Evolutionary conservation across 2,329 filamentous ascomycete genomes (phyloP).

Genomic region (Talaromyces sp.): DNA sequence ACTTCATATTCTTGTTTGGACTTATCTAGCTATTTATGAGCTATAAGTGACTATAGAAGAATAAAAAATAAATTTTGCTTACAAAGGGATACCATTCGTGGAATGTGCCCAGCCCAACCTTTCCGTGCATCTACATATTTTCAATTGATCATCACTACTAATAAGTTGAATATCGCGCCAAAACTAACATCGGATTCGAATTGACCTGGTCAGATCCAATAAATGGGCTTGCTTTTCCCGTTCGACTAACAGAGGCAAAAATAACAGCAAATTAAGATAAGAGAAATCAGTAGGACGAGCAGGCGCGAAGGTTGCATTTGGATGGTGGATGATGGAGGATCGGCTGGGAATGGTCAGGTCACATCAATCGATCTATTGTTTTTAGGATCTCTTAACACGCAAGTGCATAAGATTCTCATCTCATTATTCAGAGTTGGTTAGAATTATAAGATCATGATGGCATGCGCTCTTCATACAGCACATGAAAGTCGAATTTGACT

Average conservation of each 20-base stretch:
- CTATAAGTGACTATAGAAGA: not conserved
- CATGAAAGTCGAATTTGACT: not conserved
- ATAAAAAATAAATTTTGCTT: too few species aligned
- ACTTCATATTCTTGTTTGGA: slow-evolving; percentile 5
- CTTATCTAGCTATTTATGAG: not conserved
- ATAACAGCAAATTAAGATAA: not conserved
- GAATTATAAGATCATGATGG: not conserved
- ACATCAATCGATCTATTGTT: not conserved
- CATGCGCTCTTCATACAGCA: not conserved
- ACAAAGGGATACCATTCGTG: not conserved
- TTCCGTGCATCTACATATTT: not conserved
- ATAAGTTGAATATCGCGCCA: not conserved
- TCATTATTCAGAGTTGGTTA: not conserved
- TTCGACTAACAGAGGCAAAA: not conserved
- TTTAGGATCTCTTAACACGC: not conserved
- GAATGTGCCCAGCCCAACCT: not conserved
- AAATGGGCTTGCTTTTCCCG: not conserved
- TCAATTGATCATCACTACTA: not conserved
- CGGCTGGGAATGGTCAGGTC: not conserved
- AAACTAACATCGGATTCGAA: not conserved
- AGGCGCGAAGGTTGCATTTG: not conserved
- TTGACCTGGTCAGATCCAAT: not conserved
- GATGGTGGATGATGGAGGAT: not conserved
- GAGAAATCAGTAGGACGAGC: not conserved
- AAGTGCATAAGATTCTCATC: not conserved